phyloP scores from a whole-genome alignment of 306 rosid species.

The Cucurbita argyrosperma region DNA sequence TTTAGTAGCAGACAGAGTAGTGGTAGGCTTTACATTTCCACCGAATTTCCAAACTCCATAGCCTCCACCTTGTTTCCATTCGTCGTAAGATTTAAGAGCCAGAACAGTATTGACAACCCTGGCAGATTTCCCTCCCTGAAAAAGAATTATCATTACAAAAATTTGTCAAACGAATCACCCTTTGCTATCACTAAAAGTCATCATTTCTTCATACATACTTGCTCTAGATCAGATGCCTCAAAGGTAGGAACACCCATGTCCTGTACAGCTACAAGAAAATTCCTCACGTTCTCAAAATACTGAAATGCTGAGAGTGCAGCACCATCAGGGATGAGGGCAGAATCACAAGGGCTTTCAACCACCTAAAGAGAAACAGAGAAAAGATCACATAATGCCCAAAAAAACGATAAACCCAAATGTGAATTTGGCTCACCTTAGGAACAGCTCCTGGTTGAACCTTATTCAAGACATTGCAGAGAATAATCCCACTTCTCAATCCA shows the following conservation, averaged over 20 bases:
- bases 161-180: neutral
- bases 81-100: conserved; percentile 77
- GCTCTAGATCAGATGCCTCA: conserved; percentile 94
- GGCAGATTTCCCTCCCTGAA: conserved; percentile 80
- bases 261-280: conserved; percentile 66
- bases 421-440: conserved; percentile 42
- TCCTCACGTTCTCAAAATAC: conserved; percentile 89
- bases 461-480: conserved; percentile 74
- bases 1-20: conserved; percentile 31
- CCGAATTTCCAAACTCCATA: conserved; percentile 83
- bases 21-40: conserved; percentile 52
- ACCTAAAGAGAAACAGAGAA: conserved; percentile 30
- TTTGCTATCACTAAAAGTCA: neutral
- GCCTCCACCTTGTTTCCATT: conserved; percentile 78
- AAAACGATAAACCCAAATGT: neutral
- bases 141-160: conserved; percentile 4
- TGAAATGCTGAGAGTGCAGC: conserved; percentile 85
- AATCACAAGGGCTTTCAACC: conserved; percentile 85
- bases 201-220: conserved; percentile 32
- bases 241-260: conserved; percentile 79
- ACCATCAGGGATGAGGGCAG: conserved; percentile 67
- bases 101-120: conserved; percentile 62
- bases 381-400: neutral
- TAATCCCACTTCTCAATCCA: conserved; percentile 87
- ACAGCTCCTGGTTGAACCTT: conserved; percentile 79